phyloP scores from a whole-genome alignment of 768 basidiomycete species.

The Suillus hirtellus region DNA sequence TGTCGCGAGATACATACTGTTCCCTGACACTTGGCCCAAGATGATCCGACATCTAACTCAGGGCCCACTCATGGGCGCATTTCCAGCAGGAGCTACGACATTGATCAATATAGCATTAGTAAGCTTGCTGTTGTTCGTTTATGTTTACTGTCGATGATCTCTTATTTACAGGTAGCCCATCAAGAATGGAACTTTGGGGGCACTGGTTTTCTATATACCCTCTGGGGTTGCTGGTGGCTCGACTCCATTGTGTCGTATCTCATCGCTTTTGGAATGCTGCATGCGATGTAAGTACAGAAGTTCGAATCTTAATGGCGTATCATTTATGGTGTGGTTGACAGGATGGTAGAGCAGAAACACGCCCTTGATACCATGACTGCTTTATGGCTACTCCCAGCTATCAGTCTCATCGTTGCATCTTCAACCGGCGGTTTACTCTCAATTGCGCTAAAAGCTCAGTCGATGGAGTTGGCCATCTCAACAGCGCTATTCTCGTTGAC shows the following conservation, averaged over 20 bases:
- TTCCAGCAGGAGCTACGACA: constrained; percentile 48
- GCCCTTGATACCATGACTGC: constrained; percentile 40
- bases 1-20: constrained; percentile 41
- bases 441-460: constrained; percentile 36
- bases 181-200: constrained; percentile 39
- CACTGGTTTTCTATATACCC: constrained; percentile 36
- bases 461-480: constrained; percentile 39
- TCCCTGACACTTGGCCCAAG: constrained; percentile 42
- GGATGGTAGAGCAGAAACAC: constrained; percentile 47
- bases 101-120: constrained; percentile 43
- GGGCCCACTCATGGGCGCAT: constrained; percentile 44
- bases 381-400: constrained; percentile 52
- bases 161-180: constrained; percentile 29
- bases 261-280: constrained; percentile 50
- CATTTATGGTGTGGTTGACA: constrained; percentile 17
- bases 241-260: constrained; percentile 42
- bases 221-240: constrained; percentile 57
- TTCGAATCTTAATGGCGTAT: constrained; percentile 3
- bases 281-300: constrained; percentile 40
- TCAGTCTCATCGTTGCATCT: constrained; percentile 54
- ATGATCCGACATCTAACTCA: constrained; percentile 50
- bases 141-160: neutral
- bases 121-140: constrained; percentile 15
- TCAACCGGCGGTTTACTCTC: constrained; percentile 50
- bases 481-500: constrained; percentile 45